Conservation (phyloP, 2,329 filamentous ascomycete species). For the Xylaria sp. region DNA sequence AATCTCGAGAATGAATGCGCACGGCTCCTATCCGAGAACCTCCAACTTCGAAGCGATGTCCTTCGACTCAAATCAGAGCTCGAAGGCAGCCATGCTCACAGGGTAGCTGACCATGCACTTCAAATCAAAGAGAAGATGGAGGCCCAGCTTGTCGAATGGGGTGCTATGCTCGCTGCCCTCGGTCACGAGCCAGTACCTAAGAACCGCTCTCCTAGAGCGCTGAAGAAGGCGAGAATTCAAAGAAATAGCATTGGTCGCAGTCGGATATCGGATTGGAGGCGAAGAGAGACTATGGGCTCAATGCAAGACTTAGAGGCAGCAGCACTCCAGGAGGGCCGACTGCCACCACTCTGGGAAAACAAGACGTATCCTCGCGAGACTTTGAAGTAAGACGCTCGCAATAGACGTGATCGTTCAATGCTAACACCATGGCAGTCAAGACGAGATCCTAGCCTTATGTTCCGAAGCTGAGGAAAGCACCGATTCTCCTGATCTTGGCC, state of each 20-base stretch:
- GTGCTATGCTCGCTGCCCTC: slow-evolving; percentile 68
- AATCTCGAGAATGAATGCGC: slow-evolving; percentile 77
- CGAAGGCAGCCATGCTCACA: slow-evolving; percentile 63
- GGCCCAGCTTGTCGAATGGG: slow-evolving; percentile 73
- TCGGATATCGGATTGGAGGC: slow-evolving; percentile 61
- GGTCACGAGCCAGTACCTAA: slow-evolving; percentile 62
- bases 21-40: slow-evolving; percentile 77
- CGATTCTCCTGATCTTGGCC: slow-evolving; percentile 72
- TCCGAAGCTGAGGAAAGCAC: slow-evolving; percentile 54
- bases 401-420: not conserved
- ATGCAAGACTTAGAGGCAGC: slow-evolving; percentile 54
- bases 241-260: slow-evolving; percentile 47
- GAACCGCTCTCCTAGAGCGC: slow-evolving; percentile 51
- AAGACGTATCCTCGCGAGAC: slow-evolving; percentile 71
- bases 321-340: slow-evolving; percentile 57
- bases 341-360: slow-evolving; percentile 73
- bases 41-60: slow-evolving; percentile 73
- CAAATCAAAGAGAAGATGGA: slow-evolving; percentile 75
- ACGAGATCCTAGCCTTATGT: slow-evolving; percentile 67
- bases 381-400: slow-evolving; percentile 58
- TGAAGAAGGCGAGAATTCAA: slow-evolving; percentile 49
- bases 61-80: slow-evolving; percentile 71
- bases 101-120: slow-evolving; percentile 69
- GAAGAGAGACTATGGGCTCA: slow-evolving; percentile 55
- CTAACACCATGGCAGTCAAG: slow-evolving; percentile 51